Evolutionary conservation across 2,329 filamentous ascomycete species (phyloP).

Genomic region (Aureobasidium sp.): DNA sequence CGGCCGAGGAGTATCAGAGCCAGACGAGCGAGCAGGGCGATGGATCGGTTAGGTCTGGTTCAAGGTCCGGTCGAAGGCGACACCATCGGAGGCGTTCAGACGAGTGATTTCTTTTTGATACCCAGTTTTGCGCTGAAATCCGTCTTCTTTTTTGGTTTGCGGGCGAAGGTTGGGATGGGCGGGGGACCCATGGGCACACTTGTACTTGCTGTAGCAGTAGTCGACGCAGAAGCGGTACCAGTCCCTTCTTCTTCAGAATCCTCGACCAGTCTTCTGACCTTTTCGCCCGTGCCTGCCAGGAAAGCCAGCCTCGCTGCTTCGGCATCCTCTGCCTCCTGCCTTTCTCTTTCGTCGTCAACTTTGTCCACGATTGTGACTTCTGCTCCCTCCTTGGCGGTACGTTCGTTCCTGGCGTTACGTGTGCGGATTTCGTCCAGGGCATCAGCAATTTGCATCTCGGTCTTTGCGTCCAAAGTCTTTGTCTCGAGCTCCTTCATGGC

Average conservation of each 20-base stretch:
- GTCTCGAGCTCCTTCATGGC: slow-evolving; percentile 93
- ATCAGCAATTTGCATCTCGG: slow-evolving; percentile 95
- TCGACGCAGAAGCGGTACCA: slow-evolving; percentile 5
- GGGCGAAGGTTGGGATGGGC: slow-evolving; percentile 62
- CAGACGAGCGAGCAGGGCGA: background rate
- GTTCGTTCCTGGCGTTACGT: slow-evolving; percentile 79
- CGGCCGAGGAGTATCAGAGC: slow-evolving; percentile 1
- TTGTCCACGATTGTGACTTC: slow-evolving; percentile 51
- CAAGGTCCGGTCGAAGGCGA: background rate
- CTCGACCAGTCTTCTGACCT: slow-evolving; percentile 47
- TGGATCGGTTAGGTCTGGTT: background rate
- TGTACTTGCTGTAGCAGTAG: slow-evolving; percentile 17
- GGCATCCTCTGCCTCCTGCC: slow-evolving; percentile 73
- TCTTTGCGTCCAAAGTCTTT: slow-evolving; percentile 86
- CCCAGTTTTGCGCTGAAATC: slow-evolving; percentile 66
- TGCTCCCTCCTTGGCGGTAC: slow-evolving; percentile 58
- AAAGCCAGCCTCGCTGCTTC: slow-evolving; percentile 77
- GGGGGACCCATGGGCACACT: slow-evolving; percentile 32
- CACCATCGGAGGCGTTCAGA: slow-evolving; percentile 3
- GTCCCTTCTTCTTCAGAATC: slow-evolving; percentile 36
- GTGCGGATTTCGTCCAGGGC: slow-evolving; percentile 91
- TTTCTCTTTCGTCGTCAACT: slow-evolving; percentile 53
- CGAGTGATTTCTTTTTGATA: slow-evolving; percentile 69
- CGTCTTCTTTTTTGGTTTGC: slow-evolving; percentile 81
- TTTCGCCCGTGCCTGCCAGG: slow-evolving; percentile 52